phyloP scores from a whole-genome alignment of 2,329 filamentous ascomycete species.

The Ophiostoma perfectum region DNA sequence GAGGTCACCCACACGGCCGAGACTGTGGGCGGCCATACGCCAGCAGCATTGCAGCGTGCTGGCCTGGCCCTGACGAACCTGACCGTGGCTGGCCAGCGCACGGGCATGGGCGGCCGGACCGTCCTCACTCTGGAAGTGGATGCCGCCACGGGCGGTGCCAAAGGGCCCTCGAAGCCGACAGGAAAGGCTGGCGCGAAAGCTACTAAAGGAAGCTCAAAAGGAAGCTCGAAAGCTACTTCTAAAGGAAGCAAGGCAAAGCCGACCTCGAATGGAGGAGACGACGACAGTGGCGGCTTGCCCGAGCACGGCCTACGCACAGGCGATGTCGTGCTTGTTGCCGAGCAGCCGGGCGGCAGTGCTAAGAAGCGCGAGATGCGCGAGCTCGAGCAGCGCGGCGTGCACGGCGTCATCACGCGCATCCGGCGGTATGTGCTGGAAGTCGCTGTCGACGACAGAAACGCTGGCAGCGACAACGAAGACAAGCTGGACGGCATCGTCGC shows the following conservation, averaged over 20 bases:
- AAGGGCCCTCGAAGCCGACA: background rate
- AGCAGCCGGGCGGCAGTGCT: constrained; percentile 66
- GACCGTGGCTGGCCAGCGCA: constrained; percentile 67
- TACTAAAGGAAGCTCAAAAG: constrained; percentile 1
- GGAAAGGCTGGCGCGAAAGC: background rate
- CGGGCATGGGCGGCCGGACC: constrained; percentile 84
- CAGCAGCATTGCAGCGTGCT: constrained; percentile 63
- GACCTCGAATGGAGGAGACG: constrained; percentile 24
- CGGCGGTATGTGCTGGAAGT: constrained; percentile 56
- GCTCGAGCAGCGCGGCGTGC: constrained; percentile 60
- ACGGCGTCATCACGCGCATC: constrained; percentile 66
- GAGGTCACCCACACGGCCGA: constrained; percentile 65
- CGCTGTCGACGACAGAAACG: constrained; percentile 55
- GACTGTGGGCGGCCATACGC: constrained; percentile 63
- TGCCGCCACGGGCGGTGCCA: constrained; percentile 48
- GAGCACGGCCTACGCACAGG: constrained; percentile 72
- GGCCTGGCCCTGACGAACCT: constrained; percentile 78
- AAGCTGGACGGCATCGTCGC: constrained; percentile 4
- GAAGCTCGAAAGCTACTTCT: background rate
- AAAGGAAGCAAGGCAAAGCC: constrained; percentile 2
- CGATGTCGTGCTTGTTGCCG: constrained; percentile 70
- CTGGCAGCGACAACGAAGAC: background rate
- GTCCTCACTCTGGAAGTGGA: constrained; percentile 68
- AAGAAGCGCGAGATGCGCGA: constrained; percentile 69
- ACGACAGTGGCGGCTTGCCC: constrained; percentile 49